A percentile compares a stretch with the other conserved stretches of the same genome.
Evolutionary conservation across 805 yeast genomes (phyloP).

Genomic region (Saccharomycopsis microspora): DNA sequence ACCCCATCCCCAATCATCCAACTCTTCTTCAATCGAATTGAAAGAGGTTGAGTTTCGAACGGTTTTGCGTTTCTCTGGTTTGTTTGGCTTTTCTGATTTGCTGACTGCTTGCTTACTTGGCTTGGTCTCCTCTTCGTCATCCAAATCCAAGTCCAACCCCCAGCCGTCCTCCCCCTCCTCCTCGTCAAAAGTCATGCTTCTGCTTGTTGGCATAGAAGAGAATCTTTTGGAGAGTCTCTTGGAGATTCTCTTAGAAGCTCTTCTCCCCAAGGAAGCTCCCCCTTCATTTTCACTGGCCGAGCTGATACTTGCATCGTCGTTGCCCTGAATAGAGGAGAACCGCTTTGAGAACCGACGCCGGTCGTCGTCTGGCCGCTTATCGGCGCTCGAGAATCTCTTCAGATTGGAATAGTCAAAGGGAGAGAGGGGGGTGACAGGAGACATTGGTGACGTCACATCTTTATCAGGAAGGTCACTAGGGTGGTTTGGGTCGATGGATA

Average conservation of each 20-base stretch:
- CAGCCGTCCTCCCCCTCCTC: constrained; percentile 1
- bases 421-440: constrained; percentile 16
- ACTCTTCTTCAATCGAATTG: constrained; percentile 4
- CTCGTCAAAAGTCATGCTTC: background rate
- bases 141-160: constrained; percentile 6
- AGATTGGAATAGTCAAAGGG: constrained; percentile 7
- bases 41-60: background rate
- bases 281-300: background rate
- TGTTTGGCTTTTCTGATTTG: background rate
- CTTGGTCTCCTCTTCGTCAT: background rate
- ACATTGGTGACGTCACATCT: constrained; percentile 5
- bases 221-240: constrained; percentile 14
- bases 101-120: background rate
- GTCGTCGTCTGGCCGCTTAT: constrained; percentile 8
- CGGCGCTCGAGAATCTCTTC: constrained; percentile 1
- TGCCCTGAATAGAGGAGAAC: constrained; percentile 3
- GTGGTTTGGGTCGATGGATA: background rate
- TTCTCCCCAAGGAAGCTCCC: constrained; percentile 3
- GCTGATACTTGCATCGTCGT: background rate
- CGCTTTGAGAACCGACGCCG: constrained; percentile 11
- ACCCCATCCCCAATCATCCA: constrained; percentile 17
- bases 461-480: background rate
- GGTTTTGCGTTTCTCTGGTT: background rate
- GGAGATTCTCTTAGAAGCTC: constrained; percentile 12
- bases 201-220: constrained; percentile 1